Percentiles rank a stretch among this genome's conserved stretches.
Conservation (phyloP, 208 protist genomes). For the Herpetomonas tarakana region DNA sequence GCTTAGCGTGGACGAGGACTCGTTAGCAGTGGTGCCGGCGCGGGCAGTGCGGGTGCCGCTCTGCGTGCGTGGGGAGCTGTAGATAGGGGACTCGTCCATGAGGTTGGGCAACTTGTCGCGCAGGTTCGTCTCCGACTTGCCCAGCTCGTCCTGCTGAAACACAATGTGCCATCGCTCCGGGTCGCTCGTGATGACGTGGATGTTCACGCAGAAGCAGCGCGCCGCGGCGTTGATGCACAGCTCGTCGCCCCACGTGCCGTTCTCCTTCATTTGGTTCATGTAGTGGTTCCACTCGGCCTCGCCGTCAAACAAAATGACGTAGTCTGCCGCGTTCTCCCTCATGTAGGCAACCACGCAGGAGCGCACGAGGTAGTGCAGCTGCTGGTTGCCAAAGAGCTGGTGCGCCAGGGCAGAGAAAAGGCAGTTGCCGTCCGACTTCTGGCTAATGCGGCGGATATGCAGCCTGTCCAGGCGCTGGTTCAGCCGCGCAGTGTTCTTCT, state of each 20-base stretch:
- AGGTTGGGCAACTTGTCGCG: neutral
- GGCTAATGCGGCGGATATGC: conserved; percentile 31
- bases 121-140: conserved; percentile 21
- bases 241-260: conserved; percentile 79
- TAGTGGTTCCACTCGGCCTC: conserved; percentile 58
- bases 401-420: conserved; percentile 70
- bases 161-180: conserved; percentile 68
- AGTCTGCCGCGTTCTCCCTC: conserved; percentile 42
- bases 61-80: neutral
- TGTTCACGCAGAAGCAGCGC: conserved; percentile 80
- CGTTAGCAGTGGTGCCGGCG: neutral
- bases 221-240: conserved; percentile 80
- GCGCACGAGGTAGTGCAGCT: conserved; percentile 56
- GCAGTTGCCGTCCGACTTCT: conserved; percentile 80
- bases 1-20: conserved; percentile 14
- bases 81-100: neutral
- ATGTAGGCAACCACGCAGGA: conserved; percentile 71
- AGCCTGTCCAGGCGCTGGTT: conserved; percentile 34
- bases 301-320: conserved; percentile 65
- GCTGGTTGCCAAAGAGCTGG: conserved; percentile 68
- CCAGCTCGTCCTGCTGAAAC: conserved; percentile 68
- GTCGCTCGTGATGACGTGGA: conserved; percentile 86
- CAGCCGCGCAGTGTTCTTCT: conserved; percentile 38
- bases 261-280: conserved; percentile 46
- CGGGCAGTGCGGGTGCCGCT: neutral